phyloP scores from a whole-genome alignment of 345 rosid species.

The Linum lewisii region DNA sequence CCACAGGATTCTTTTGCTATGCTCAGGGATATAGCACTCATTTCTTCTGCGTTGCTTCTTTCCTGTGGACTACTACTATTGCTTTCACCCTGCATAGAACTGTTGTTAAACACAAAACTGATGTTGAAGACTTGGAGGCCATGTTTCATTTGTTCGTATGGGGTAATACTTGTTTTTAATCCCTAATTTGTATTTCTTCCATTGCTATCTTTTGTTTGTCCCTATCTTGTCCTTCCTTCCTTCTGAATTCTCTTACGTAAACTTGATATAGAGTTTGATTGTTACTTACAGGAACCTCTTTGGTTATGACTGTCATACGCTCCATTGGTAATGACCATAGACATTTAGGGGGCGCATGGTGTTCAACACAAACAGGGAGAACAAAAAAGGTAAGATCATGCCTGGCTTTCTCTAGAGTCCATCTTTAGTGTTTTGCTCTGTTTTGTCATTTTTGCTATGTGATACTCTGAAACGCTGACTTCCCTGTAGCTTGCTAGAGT shows the following conservation, averaged over 20 bases:
- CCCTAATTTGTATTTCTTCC: neutral
- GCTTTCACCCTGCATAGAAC: slow-evolving; percentile 97
- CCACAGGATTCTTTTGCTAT: slow-evolving; percentile 72
- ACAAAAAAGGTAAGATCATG: slow-evolving; percentile 56
- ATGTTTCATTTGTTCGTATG: slow-evolving; percentile 94
- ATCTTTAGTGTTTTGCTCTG: neutral
- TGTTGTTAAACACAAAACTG: slow-evolving; percentile 83
- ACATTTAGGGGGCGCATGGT: slow-evolving; percentile 63
- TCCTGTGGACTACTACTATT: slow-evolving; percentile 91
- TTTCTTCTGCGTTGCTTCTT: slow-evolving; percentile 93
- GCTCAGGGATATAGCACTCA: slow-evolving; percentile 79
- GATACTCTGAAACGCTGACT: too few species aligned
- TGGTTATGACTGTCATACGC: slow-evolving; percentile 69
- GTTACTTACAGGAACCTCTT: slow-evolving; percentile 53
- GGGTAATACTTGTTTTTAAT: slow-evolving; percentile 41
- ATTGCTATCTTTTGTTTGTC: neutral
- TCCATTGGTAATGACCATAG: slow-evolving; percentile 78
- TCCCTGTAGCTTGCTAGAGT: too few species aligned
- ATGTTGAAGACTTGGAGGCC: slow-evolving; percentile 92
- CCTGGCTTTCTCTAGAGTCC: neutral
- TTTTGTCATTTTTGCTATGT: too few species aligned
- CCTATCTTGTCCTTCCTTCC: neutral
- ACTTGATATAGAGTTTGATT: slow-evolving; percentile 11
- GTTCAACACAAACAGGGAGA: slow-evolving; percentile 79
- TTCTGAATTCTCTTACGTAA: neutral